Percentiles rank a stretch among this genome's conserved stretches.
These are phyloP conservation scores for Strobilomyces confusus DNA, from an alignment of 768 basidiomycete genomes.

Conservation along the genomic window DNA sequence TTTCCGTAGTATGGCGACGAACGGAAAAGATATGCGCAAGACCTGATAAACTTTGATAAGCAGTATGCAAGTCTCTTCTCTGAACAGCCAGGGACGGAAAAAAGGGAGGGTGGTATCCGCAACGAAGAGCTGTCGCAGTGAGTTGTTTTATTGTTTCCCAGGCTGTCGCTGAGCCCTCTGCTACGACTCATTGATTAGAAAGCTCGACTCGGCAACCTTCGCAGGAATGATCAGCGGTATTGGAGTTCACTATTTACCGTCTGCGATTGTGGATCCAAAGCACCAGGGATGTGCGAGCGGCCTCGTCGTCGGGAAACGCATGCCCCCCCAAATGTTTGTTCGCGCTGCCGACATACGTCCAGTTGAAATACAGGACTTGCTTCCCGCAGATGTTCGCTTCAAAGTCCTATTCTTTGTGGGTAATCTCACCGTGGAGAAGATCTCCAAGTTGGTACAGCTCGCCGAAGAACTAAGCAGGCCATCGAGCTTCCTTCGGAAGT, in stretches of 20 bases:
- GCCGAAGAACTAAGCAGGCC: conserved; percentile 27
- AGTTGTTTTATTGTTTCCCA: background rate
- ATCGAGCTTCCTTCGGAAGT: conserved; percentile 29
- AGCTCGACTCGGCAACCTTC: conserved; percentile 24
- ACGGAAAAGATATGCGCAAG: conserved; percentile 63
- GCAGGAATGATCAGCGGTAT: conserved; percentile 37
- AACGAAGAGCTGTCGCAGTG: conserved; percentile 36
- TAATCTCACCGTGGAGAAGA: conserved; percentile 18
- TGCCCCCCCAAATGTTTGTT: conserved; percentile 34
- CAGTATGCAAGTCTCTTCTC: conserved; percentile 65
- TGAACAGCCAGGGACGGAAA: conserved; percentile 51
- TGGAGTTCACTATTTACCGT: conserved; percentile 39
- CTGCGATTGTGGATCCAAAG: conserved; percentile 31
- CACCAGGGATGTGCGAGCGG: conserved; percentile 30
- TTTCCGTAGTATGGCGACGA: conserved; percentile 66
- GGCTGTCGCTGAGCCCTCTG: background rate
- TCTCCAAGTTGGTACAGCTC: conserved; percentile 19
- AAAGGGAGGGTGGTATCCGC: conserved; percentile 32
- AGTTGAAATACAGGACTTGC: conserved; percentile 38
- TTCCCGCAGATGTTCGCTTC: conserved; percentile 37
- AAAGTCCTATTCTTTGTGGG: conserved; percentile 37
- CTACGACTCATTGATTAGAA: too few species aligned
- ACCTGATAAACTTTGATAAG: conserved; percentile 69
- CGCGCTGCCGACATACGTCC: conserved; percentile 36
- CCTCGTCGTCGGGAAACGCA: conserved; percentile 37